Percentiles rank a stretch among this genome's conserved stretches.
Evolutionary conservation across 345 rosid species (phyloP).

Genomic region (Eucalyptus leucophloia): DNA sequence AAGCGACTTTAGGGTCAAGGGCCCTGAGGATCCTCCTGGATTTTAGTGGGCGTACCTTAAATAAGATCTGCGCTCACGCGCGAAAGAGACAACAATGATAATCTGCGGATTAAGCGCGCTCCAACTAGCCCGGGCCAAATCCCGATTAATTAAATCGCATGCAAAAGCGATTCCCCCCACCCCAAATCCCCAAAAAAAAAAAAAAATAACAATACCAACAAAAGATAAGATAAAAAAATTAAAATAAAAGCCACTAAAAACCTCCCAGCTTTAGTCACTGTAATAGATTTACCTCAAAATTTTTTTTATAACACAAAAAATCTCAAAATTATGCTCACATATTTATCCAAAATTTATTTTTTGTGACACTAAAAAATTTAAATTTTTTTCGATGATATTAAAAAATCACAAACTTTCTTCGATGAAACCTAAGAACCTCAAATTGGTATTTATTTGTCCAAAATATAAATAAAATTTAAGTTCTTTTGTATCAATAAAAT

Average conservation of each 20-base stretch:
- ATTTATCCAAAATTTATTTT: no score
- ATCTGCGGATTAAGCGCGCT: neutral
- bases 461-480: no score
- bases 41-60: neutral
- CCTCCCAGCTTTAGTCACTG: rapidly evolving
- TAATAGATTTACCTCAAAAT: no score
- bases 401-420: no score
- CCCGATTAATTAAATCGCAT: neutral
- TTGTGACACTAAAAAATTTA: rapidly evolving
- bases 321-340: rapidly evolving
- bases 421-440: no score
- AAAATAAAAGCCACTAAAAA: no score
- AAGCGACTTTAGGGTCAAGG: neutral
- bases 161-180: neutral
- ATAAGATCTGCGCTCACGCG: no score
- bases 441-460: no score
- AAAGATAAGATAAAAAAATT: neutral
- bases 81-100: neutral
- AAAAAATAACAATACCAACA: neutral
- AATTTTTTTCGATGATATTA: rapidly evolving
- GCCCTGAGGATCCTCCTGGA: neutral
- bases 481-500: no score
- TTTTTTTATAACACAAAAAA: rapidly evolving
- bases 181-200: neutral
- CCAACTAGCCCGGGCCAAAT: neutral